Evolutionary conservation across 805 yeast species (phyloP).

Genomic region (Lipomyces anomalus): DNA sequence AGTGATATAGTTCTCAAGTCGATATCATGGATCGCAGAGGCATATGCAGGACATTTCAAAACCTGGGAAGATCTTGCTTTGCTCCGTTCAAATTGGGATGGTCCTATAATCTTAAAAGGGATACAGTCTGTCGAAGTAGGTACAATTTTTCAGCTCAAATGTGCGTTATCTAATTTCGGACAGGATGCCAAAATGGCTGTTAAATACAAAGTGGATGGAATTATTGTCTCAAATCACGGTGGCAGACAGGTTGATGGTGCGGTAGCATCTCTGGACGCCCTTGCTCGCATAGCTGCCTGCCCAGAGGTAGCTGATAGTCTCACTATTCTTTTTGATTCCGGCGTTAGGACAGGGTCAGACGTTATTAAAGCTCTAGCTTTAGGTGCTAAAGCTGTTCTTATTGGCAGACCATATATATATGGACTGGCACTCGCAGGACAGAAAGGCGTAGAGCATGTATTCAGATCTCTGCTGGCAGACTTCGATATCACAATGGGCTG

Average conservation of each 20-base stretch:
- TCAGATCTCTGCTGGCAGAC: conserved; percentile 21
- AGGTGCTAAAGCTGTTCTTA: conserved; percentile 56
- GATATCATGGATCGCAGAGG: conserved; percentile 16
- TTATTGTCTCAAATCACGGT: conserved; percentile 73
- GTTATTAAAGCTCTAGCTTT: conserved; percentile 54
- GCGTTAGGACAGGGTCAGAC: conserved; percentile 59
- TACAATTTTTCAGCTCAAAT: too few species aligned
- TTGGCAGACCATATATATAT: conserved; percentile 58
- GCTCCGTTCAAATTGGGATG: conserved; percentile 21
- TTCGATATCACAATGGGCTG: conserved; percentile 20
- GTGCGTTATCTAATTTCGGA: too few species aligned
- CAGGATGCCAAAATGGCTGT: conserved; percentile 62
- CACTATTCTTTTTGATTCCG: conserved; percentile 56
- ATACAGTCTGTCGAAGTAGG: conserved; percentile 63
- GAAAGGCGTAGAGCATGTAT: conserved; percentile 44
- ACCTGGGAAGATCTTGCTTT: conserved; percentile 22
- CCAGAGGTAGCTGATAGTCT: conserved; percentile 34
- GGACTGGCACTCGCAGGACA: conserved; percentile 61
- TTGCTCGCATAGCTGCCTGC: conserved; percentile 41
- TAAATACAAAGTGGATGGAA: conserved; percentile 59
- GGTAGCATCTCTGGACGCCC: conserved; percentile 55
- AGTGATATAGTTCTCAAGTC: conserved; percentile 8
- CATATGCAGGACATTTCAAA: conserved; percentile 14
- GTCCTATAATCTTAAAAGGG: conserved; percentile 53
- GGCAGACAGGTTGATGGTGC: conserved; percentile 60